Evolutionary conservation across 1,284 basidiomycete genomes (phyloP).

Genomic region (Melampsora americana): DNA sequence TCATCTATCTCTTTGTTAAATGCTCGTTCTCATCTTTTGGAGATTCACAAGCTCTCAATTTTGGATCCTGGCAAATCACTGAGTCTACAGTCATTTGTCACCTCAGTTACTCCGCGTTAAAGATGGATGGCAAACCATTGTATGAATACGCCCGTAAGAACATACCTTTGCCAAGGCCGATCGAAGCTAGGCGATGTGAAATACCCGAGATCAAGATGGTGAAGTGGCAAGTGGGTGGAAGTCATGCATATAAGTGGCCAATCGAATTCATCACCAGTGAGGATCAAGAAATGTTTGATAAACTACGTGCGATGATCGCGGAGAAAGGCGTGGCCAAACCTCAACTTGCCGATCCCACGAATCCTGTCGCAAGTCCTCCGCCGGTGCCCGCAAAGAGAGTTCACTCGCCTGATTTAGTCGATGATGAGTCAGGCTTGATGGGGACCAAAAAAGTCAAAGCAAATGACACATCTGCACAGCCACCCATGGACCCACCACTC

Average conservation of each 20-base stretch:
- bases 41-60: no score
- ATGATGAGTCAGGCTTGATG: slow-evolving; percentile 55
- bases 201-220: slow-evolving; percentile 72
- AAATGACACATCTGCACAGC: background rate
- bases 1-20: no score
- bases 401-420: background rate
- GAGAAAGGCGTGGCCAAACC: slow-evolving; percentile 48
- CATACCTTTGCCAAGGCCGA: slow-evolving; percentile 84
- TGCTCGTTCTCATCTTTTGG: no score
- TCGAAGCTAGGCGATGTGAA: slow-evolving; percentile 78
- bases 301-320: slow-evolving; percentile 58
- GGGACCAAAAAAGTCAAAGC: slow-evolving; percentile 54
- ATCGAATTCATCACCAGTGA: slow-evolving; percentile 66
- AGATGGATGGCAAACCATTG: slow-evolving; percentile 94
- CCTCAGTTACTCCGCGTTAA: slow-evolving; percentile 86
- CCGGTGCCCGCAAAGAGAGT: slow-evolving; percentile 45
- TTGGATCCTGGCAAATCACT: no score
- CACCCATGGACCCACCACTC: background rate
- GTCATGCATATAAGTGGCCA: slow-evolving; percentile 61
- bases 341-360: slow-evolving; percentile 39
- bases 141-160: slow-evolving; percentile 94
- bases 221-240: slow-evolving; percentile 53
- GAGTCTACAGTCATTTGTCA: background rate
- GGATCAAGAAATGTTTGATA: slow-evolving; percentile 68
- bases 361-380: slow-evolving; percentile 47